Evolutionary conservation across 2,329 filamentous ascomycete genomes (phyloP).

Genomic region (Fusarium staphyleae): DNA sequence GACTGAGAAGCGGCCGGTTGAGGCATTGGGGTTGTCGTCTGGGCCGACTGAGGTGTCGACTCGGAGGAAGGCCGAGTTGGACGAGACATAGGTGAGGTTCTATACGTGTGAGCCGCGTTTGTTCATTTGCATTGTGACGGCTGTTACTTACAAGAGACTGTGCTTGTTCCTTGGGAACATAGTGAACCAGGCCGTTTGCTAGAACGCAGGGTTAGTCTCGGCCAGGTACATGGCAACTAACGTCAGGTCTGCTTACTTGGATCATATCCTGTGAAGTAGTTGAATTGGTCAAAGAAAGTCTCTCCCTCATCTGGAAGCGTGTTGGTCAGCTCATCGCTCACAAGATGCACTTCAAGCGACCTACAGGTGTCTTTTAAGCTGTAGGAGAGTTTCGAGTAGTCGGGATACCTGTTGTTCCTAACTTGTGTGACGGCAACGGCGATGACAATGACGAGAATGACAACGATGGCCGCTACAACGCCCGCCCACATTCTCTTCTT

Average conservation of each 20-base stretch:
- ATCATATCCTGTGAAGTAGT: constrained; percentile 60
- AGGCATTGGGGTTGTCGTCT: constrained; percentile 55
- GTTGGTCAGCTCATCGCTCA: constrained; percentile 1
- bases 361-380: constrained; percentile 57
- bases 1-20: constrained; percentile 68
- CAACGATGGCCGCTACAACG: constrained; percentile 46
- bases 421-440: constrained; percentile 52
- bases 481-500: constrained; percentile 58
- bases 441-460: constrained; percentile 59
- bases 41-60: constrained; percentile 67
- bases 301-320: constrained; percentile 53
- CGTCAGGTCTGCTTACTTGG: constrained; percentile 46
- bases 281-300: constrained; percentile 62
- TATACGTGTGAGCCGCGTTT: constrained; percentile 33
- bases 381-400: constrained; percentile 57
- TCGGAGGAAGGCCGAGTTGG: constrained; percentile 60
- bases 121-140: background rate
- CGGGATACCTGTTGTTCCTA: constrained; percentile 54
- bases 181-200: constrained; percentile 61
- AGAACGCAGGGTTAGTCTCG: constrained; percentile 4
- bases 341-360: constrained; percentile 22
- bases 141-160: constrained; percentile 48
- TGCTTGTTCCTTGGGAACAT: constrained; percentile 55
- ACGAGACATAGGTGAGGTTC: constrained; percentile 69
- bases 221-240: background rate